These are phyloP conservation scores for Mortierella sp. DNA, from an alignment of 371 early-diverging fungal species.

Conservation along the genomic window DNA sequence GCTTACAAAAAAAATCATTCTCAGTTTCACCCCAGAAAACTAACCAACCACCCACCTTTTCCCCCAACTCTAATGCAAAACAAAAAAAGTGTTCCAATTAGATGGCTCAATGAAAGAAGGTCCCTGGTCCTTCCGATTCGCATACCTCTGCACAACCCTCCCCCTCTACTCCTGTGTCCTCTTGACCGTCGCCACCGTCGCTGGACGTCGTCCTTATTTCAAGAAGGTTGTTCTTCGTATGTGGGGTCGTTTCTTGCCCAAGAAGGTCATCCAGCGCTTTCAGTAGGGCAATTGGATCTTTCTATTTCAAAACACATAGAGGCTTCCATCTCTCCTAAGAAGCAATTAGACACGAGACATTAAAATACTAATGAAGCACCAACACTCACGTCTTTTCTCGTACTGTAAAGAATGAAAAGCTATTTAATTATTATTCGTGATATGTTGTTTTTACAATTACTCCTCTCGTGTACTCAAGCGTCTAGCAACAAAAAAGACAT, in stretches of 20 bases:
- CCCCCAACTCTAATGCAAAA: not conserved
- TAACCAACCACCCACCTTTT: not conserved
- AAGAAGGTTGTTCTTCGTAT: slow-evolving; percentile 62
- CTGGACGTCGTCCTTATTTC: slow-evolving; percentile 65
- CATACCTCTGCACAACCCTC: slow-evolving; percentile 63
- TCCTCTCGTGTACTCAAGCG: not conserved
- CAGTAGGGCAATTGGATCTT: slow-evolving; percentile 14
- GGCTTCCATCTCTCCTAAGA: not conserved
- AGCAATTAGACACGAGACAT: not conserved
- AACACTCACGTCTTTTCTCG: not conserved
- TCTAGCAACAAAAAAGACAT: not conserved
- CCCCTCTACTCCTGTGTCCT: slow-evolving; percentile 64
- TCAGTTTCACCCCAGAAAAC: not conserved
- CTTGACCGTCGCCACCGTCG: slow-evolving; percentile 61
- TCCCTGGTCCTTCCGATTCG: slow-evolving; percentile 64
- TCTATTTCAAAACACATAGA: not conserved
- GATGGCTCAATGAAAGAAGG: slow-evolving; percentile 63
- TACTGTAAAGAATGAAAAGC: not conserved
- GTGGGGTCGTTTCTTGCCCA: slow-evolving; percentile 68
- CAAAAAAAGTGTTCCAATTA: slow-evolving; percentile 24
- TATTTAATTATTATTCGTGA: not conserved
- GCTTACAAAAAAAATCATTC: not conserved
- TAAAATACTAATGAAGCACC: not conserved
- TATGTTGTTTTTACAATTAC: slow-evolving; percentile 8
- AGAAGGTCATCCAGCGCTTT: slow-evolving; percentile 46